These are phyloP conservation scores for Ramularia endophylla DNA, from an alignment of 2,329 filamentous ascomycete genomes.

Conservation along the genomic window DNA sequence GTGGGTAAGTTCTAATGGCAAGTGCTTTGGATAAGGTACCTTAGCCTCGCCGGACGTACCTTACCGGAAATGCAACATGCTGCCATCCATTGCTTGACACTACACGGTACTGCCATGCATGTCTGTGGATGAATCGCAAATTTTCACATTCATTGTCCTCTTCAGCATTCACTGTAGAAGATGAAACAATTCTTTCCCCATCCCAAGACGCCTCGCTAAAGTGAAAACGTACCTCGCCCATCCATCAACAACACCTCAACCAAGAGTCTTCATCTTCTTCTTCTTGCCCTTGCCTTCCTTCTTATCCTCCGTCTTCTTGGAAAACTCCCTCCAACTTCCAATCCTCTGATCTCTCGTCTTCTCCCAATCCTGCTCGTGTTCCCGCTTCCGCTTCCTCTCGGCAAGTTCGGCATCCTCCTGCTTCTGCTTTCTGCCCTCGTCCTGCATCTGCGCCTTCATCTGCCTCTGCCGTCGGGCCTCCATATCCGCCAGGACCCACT, in stretches of 20 bases:
- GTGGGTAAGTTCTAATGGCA: too few relatives aligned
- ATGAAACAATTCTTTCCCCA: too few relatives aligned
- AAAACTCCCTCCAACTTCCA: constrained; percentile 87
- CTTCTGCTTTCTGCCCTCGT: constrained; percentile 84
- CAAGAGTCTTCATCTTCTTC: constrained; percentile 50
- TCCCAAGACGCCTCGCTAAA: constrained; percentile 4
- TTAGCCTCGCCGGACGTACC: too few relatives aligned
- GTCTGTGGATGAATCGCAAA: too few relatives aligned
- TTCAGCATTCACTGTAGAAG: too few relatives aligned
- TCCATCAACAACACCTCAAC: constrained; percentile 29
- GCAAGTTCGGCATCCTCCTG: constrained; percentile 81
- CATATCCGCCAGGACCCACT: constrained; percentile 85
- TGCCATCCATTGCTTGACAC: too few relatives aligned
- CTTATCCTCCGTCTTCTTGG: constrained; percentile 50
- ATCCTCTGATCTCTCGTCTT: constrained; percentile 85
- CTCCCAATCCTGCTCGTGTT: constrained; percentile 95
- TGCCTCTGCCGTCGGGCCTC: constrained; percentile 79
- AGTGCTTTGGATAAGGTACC: too few relatives aligned
- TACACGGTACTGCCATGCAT: too few relatives aligned
- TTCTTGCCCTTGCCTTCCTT: constrained; percentile 48
- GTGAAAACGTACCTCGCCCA: not conserved
- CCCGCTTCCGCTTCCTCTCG: constrained; percentile 55
- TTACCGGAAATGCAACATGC: too few relatives aligned
- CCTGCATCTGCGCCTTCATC: constrained; percentile 90
- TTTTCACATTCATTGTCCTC: too few relatives aligned